Base-by-base conservation (phyloP, 768 basidiomycete genomes). In the Kwoniella shandongensis region DNA sequence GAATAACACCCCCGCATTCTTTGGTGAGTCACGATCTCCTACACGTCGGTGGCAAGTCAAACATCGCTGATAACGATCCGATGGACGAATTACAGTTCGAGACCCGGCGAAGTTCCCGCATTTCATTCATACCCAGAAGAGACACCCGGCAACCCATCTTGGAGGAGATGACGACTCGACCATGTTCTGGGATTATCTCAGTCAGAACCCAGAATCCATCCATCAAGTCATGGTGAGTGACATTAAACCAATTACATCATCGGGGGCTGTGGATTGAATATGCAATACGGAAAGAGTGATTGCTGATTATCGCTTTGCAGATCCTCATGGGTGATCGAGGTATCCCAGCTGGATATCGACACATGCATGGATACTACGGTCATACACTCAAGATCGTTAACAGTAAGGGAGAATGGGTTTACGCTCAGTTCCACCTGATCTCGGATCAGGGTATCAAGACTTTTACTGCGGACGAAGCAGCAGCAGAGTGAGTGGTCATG, bases 81-180 rank as follows among this genome's bases (percentile, higher is more conserved):
- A n/a, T n/a, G n/a, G n/a, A n/a, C n/a, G n/a, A n/a, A n/a, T n/a
- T n/a, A 15, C 22, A 51, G 36, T 66, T 35, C 69, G 78, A 25
- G 77, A 78, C 61, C 73, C 78, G 1, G 67, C 76, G 32, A 78
- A 79, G 73, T 80, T 80, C 74, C 78, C 79, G 8, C 68, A 76
- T 59, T 80, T 80, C 69, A 80, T 80, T 13, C 48, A 59, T n/a
- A 50, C 48, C n/a, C 57, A 58, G 25, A 56, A 77, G 71, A 63
- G 69, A 84, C 87, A 84, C 76, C 93, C 93, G 15, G 88, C 90
- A 73, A 93, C 91, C 7, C 89, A 97, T 78, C 77, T 93, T 67
- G 91, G 88, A 77, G 90, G 91, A 79, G 73, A 86, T 44, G 88
- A 91, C 55, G 67, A 70, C 48, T 63, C 65, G 15, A 73, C 69